Conservation (phyloP, 2,329 filamentous ascomycete species). For the Fusarium miscanthi region DNA sequence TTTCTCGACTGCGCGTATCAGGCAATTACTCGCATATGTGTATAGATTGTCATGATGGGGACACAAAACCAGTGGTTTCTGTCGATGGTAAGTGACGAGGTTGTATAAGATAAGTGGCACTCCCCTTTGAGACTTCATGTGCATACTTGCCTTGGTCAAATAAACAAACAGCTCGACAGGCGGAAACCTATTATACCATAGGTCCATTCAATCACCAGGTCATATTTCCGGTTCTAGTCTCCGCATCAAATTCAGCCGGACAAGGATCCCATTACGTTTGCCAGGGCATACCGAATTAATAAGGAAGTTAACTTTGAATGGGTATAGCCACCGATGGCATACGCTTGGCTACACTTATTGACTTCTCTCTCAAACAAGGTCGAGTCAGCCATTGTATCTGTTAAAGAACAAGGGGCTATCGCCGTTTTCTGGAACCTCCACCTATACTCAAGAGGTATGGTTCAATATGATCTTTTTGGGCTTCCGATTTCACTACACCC, state of each 20-base stretch:
- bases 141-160: not conserved
- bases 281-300: conserved; percentile 26
- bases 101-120: conserved; percentile 40
- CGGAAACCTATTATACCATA: not conserved
- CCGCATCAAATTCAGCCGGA: not conserved
- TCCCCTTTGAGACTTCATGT: conserved; percentile 21
- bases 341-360: conserved; percentile 24
- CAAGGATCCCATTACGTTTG: conserved; percentile 23
- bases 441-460: conserved; percentile 15
- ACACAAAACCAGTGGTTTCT: conserved; percentile 24
- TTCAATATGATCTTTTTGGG: not conserved
- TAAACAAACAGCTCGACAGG: not conserved
- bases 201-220: not conserved
- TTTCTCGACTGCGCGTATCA: conserved; percentile 27
- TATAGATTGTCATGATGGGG: conserved; percentile 28
- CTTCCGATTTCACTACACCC: not conserved
- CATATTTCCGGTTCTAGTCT: not conserved
- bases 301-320: conserved; percentile 20
- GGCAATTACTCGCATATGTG: conserved; percentile 16
- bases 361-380: conserved; percentile 23
- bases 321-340: conserved; percentile 37
- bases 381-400: conserved; percentile 18
- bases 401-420: not conserved
- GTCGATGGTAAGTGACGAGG: conserved; percentile 9
- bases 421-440: not conserved